phyloP scores from a whole-genome alignment of 2,329 filamentous ascomycete genomes.

The Xenoacremonium recifei region DNA sequence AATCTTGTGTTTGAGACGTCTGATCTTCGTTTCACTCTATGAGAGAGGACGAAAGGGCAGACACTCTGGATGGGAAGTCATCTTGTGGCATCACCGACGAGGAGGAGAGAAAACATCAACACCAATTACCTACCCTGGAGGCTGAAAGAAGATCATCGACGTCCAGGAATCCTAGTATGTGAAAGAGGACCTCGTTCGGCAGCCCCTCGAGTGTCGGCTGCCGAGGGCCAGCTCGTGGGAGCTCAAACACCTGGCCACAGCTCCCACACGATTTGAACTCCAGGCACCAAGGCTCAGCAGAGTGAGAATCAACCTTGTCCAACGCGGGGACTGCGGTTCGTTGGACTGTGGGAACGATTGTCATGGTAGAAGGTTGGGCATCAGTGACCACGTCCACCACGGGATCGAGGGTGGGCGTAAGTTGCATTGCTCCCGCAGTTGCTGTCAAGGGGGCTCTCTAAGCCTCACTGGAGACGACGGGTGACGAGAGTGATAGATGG shows the following conservation, averaged over 20 bases:
- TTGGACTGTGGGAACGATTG: constrained; percentile 8
- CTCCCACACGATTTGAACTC: too few relatives aligned
- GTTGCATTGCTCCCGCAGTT: constrained; percentile 11
- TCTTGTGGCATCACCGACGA: neutral
- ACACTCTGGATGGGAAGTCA: neutral
- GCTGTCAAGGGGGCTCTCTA: constrained; percentile 12
- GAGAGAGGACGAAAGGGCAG: neutral
- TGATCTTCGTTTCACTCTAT: neutral
- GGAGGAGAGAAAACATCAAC: too few relatives aligned
- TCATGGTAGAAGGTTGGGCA: constrained; percentile 27
- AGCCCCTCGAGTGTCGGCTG: constrained; percentile 37
- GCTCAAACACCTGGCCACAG: neutral
- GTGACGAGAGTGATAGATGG: constrained; percentile 28
- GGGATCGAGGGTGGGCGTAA: constrained; percentile 12
- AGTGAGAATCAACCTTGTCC: neutral
- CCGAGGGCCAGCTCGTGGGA: constrained; percentile 1
- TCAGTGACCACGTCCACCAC: constrained; percentile 23
- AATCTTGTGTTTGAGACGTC: too few relatives aligned
- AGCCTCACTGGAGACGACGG: too few relatives aligned
- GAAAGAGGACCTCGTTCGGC: constrained; percentile 56
- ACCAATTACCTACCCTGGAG: constrained; percentile 50
- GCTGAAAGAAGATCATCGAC: constrained; percentile 54
- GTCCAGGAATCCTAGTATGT: constrained; percentile 56
- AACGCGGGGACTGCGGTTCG: constrained; percentile 8
- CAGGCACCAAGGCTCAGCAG: too few relatives aligned